Conservation (phyloP, 345 rosid species). For the Gossypium sturtianum region DNA sequence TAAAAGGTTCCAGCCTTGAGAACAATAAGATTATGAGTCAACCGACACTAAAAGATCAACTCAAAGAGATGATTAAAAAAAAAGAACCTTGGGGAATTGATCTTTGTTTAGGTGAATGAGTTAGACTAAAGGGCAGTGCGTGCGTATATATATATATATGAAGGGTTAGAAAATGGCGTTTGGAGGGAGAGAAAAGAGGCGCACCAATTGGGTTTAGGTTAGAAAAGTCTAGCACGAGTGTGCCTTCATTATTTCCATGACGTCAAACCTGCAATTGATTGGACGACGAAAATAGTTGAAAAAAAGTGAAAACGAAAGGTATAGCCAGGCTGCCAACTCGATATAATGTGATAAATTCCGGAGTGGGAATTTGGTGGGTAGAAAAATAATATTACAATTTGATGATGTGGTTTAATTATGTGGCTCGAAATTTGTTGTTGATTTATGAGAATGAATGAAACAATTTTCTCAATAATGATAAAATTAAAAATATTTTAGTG, state of each 20-base stretch:
- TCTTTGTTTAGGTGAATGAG: neutral
- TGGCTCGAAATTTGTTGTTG: too few relatives aligned
- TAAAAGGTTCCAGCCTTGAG: conserved; percentile 13
- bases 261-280: neutral
- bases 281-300: neutral
- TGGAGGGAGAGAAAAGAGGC: neutral
- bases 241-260: neutral
- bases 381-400: too few relatives aligned
- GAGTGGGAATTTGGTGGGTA: too few relatives aligned
- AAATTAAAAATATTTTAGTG: too few relatives aligned
- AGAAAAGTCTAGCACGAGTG: neutral
- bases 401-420: too few relatives aligned
- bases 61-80: neutral
- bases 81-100: neutral
- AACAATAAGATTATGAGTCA: neutral
- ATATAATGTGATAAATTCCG: too few relatives aligned
- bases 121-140: neutral
- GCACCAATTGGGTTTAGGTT: neutral
- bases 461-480: too few relatives aligned
- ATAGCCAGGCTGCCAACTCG: neutral
- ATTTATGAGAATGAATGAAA: too few relatives aligned
- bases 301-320: neutral
- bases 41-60: neutral
- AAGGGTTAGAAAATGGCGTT: neutral
- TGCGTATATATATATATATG: neutral